Percentiles rank a stretch among this genome's conserved stretches.
Conservation (phyloP, 1,284 basidiomycete species). For the Sphagnurus paluster region DNA sequence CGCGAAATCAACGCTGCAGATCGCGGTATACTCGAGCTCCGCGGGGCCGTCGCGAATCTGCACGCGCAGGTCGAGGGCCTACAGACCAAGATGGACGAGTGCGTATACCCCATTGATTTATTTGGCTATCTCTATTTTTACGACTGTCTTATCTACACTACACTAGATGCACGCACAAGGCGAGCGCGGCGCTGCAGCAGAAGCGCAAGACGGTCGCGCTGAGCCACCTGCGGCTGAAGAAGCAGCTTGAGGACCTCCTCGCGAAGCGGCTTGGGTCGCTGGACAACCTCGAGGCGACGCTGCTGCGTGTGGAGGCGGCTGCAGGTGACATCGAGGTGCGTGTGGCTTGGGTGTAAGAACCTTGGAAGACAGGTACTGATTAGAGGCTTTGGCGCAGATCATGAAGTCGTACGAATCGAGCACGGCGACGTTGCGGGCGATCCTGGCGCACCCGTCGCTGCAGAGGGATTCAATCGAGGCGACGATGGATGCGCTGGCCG, state of each 20-base stretch:
- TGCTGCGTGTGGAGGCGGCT: constrained; percentile 85
- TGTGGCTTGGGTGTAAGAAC: not conserved
- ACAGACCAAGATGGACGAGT: constrained; percentile 71
- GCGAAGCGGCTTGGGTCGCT: constrained; percentile 73
- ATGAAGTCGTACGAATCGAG: constrained; percentile 86
- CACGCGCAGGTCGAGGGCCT: constrained; percentile 66
- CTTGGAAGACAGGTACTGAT: not conserved
- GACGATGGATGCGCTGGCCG: constrained; percentile 85
- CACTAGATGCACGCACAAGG: constrained; percentile 65
- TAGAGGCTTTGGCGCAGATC: constrained; percentile 52
- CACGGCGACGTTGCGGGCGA: constrained; percentile 68
- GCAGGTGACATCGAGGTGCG: constrained; percentile 84
- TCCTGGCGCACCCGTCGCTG: constrained; percentile 81
- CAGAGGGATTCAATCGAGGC: constrained; percentile 77
- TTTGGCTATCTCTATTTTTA: not conserved
- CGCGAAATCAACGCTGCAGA: constrained; percentile 70
- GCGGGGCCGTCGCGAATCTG: constrained; percentile 64
- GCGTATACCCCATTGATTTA: not conserved
- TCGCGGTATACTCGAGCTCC: constrained; percentile 72
- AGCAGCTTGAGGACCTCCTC: constrained; percentile 78
- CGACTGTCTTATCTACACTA: constrained; percentile 4
- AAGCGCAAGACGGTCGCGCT: constrained; percentile 76
- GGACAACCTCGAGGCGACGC: constrained; percentile 73
- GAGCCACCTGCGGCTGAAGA: constrained; percentile 76
- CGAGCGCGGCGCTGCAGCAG: constrained; percentile 61